These are phyloP conservation scores for Urochloa ruziziensis DNA, from an alignment of 176 grass and related monocot genomes.

Conservation along the genomic window DNA sequence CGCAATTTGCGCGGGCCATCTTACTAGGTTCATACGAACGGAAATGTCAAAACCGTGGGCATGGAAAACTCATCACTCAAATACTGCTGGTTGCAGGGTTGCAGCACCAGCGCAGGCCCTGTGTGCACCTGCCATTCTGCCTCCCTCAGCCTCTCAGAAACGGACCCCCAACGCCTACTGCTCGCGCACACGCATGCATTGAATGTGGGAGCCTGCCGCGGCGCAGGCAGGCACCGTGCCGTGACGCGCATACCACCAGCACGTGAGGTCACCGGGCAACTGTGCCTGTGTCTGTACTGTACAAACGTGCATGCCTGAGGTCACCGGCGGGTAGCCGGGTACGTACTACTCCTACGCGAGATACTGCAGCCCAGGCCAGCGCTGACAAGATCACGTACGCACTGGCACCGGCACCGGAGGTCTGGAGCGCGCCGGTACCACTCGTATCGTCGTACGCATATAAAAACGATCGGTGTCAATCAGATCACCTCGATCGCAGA, in stretches of 20 bases:
- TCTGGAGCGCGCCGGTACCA: background rate
- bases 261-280: constrained; percentile 19
- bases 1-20: no score
- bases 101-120: background rate
- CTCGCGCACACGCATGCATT: constrained; percentile 25
- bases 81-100: no score
- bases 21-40: no score
- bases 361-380: background rate
- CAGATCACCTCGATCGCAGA: background rate
- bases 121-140: background rate
- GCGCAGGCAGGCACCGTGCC: background rate
- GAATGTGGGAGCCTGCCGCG: constrained; percentile 6
- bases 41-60: background rate
- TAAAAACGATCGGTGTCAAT: constrained; percentile 19
- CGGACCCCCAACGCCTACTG: background rate
- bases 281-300: no score
- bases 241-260: constrained; percentile 1
- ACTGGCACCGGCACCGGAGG: no score
- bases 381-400: constrained; percentile 17
- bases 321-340: background rate
- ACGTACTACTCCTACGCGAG: background rate
- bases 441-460: background rate
- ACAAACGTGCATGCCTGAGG: constrained; percentile 28
- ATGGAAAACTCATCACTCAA: background rate
- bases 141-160: background rate